Evolutionary conservation across 495 filamentous ascomycete genomes (phyloP).

Genomic region (Clavariopsis aquatica): DNA sequence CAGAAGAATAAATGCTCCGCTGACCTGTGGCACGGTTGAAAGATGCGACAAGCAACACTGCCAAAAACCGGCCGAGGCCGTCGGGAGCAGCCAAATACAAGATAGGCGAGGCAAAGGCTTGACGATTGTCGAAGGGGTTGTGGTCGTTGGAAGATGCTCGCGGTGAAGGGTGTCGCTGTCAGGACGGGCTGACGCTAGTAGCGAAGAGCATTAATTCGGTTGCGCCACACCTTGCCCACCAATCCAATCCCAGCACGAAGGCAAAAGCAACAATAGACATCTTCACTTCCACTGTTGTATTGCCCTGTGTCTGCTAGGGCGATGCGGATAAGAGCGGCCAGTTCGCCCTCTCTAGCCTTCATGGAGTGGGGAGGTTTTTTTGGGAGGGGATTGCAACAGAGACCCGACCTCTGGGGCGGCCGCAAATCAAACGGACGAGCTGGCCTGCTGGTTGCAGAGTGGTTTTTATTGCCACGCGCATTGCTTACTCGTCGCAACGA

Average conservation of each 20-base stretch:
- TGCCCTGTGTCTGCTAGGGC: no score
- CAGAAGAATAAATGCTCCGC: constrained; percentile 23
- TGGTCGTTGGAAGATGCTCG: constrained; percentile 9
- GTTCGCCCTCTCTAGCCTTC: no score
- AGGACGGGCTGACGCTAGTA: neutral
- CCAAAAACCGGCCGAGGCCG: neutral
- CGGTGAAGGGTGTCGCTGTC: constrained; percentile 5
- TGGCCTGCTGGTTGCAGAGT: no score
- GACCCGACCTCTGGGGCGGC: no score
- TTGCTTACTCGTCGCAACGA: neutral
- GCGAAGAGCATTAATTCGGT: neutral
- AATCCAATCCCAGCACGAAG: no score
- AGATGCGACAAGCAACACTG: neutral
- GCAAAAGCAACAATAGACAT: no score
- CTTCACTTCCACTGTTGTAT: no score
- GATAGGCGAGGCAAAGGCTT: neutral
- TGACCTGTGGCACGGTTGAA: constrained; percentile 13
- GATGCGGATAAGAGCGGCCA: no score
- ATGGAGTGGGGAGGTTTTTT: no score
- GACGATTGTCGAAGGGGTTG: constrained; percentile 5
- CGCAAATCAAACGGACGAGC: no score
- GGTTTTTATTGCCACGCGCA: neutral
- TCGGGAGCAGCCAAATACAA: neutral
- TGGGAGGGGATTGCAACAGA: no score
- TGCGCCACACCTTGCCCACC: neutral